Percentiles rank a stretch among this genome's conserved stretches.
These are phyloP conservation scores for Geranomyces michiganensis DNA, from an alignment of 192 early-diverging fungal species.

Conservation along the genomic window DNA sequence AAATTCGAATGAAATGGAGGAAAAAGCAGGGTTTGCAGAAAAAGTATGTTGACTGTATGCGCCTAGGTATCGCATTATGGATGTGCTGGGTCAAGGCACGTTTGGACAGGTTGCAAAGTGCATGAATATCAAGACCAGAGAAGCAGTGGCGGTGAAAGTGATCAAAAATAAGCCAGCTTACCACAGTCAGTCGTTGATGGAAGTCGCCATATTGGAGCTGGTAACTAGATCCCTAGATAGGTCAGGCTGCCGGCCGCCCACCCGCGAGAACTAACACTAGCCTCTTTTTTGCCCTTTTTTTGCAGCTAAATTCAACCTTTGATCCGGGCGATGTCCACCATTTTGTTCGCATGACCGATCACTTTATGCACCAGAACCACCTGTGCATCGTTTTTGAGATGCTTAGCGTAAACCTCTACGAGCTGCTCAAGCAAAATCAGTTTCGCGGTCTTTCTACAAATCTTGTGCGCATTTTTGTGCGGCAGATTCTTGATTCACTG, in stretches of 20 bases:
- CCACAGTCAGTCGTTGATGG: slow-evolving; percentile 96
- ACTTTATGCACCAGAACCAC: slow-evolving; percentile 91
- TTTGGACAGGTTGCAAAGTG: slow-evolving; percentile 99
- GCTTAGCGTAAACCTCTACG: slow-evolving; percentile 95
- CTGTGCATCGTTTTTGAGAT: slow-evolving; percentile 98
- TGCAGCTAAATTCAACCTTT: slow-evolving; percentile 84
- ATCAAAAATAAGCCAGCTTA: slow-evolving; percentile 98
- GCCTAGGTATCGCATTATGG: slow-evolving; percentile 85
- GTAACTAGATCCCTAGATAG: slow-evolving; percentile 39
- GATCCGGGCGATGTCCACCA: slow-evolving; percentile 88
- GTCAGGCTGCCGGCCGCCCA: neutral
- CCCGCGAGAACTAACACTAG: neutral
- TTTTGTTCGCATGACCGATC: slow-evolving; percentile 85
- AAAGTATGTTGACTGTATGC: neutral
- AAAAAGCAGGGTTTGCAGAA: too few species aligned
- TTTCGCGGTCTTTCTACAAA: slow-evolving; percentile 94
- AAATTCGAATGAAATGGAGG: too few species aligned
- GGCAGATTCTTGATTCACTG: slow-evolving; percentile 92
- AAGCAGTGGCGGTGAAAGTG: slow-evolving; percentile 92
- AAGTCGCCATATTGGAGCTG: slow-evolving; percentile 90
- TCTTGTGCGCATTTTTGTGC: slow-evolving; percentile 88
- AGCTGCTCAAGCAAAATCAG: slow-evolving; percentile 96
- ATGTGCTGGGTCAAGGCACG: slow-evolving; percentile 93
- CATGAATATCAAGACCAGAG: slow-evolving; percentile 88
- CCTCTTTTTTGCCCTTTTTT: neutral